Evolutionary conservation across 176 grass and related monocot species (phyloP).

Genomic region (Thinopyrum elongatum): DNA sequence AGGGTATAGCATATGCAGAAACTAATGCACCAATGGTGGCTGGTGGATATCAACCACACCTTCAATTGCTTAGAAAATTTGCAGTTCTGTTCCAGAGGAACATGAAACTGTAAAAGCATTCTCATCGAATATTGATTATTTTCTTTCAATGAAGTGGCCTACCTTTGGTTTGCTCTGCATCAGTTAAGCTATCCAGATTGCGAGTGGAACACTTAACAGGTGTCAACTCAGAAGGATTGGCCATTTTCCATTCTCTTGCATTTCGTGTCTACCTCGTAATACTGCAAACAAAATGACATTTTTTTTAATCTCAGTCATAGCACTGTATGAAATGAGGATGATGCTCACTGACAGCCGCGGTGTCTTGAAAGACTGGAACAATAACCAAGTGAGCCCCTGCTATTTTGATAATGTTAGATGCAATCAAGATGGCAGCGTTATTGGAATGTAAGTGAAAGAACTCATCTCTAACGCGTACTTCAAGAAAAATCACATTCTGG

Average conservation of each 20-base stretch:
- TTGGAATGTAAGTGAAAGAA: conserved; percentile 49
- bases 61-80: neutral
- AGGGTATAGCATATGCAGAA: neutral
- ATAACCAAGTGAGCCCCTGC: conserved; percentile 73
- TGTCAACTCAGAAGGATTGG: too few species aligned
- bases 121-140: neutral
- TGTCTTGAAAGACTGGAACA: conserved; percentile 48
- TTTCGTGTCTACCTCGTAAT: neutral
- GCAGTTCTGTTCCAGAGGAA: neutral
- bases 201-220: neutral
- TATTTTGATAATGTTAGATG: conserved; percentile 38
- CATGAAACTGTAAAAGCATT: neutral
- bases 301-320: conserved; percentile 27
- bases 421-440: conserved; percentile 27
- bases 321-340: conserved; percentile 58
- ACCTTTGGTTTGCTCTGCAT: neutral
- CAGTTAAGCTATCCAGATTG: neutral
- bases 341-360: conserved; percentile 34
- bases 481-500: neutral
- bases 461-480: conserved; percentile 7
- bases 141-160: neutral
- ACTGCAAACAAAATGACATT: neutral
- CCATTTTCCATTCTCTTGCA: neutral
- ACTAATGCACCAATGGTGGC: neutral
- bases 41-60: neutral